Evolutionary conservation across 129 eudicot genomes (phyloP).

Genomic region (Apium graveolens): DNA sequence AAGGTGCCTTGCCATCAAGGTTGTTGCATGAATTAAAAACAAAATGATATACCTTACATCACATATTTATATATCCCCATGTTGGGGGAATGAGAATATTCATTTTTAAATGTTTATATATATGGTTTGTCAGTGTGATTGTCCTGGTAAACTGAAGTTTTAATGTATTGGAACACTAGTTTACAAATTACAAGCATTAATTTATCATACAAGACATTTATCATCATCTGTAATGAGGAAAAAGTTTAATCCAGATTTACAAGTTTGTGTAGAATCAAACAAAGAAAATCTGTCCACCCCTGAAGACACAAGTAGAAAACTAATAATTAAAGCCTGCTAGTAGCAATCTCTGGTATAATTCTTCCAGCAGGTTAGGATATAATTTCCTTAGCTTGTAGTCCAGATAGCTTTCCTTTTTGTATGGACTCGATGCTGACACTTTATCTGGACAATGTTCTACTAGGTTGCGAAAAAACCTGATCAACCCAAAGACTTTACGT

Average conservation of each 20-base stretch:
- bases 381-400: constrained; percentile 1
- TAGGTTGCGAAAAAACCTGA: constrained; percentile 1
- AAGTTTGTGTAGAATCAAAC: not conserved
- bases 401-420: not conserved
- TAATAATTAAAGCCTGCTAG: not conserved
- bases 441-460: not conserved
- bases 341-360: not conserved
- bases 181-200: not conserved
- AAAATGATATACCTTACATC: no score
- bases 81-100: no score
- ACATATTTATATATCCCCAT: no score
- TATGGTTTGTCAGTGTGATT: no score
- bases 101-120: no score
- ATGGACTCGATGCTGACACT: not conserved
- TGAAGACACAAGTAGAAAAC: not conserved
- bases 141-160: no score
- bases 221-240: not conserved
- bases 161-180: not conserved
- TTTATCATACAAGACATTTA: not conserved
- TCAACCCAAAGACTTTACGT: not conserved
- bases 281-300: not conserved
- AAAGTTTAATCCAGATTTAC: not conserved
- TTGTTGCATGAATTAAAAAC: no score
- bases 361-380: constrained; percentile 3
- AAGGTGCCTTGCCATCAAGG: no score